These are phyloP conservation scores for Gossypium sturtianum DNA, from an alignment of 345 rosid species.

Conservation along the genomic window DNA sequence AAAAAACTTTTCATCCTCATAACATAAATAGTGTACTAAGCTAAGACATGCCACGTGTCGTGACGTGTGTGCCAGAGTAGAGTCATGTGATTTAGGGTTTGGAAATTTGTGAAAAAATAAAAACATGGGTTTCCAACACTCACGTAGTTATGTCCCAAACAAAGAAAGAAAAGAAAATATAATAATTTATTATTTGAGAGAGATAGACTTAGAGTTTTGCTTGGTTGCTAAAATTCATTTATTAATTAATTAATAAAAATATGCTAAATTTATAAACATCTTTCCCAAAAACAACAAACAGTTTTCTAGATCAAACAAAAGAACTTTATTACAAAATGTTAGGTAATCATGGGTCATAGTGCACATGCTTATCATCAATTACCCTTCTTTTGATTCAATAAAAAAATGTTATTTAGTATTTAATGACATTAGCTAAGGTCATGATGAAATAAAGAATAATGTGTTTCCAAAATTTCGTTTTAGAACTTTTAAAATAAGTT, in stretches of 20 bases:
- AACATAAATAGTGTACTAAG: constrained; percentile 18
- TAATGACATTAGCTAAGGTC: background rate
- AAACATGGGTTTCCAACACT: constrained; percentile 17
- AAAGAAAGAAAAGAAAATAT: constrained; percentile 3
- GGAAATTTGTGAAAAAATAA: background rate
- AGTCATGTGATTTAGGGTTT: constrained; percentile 40
- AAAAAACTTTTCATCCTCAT: background rate
- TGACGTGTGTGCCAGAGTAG: constrained; percentile 43
- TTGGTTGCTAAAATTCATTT: background rate
- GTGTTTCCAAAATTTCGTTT: too few species aligned
- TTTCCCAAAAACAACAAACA: background rate
- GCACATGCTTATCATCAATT: constrained; percentile 14
- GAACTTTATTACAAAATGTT: background rate
- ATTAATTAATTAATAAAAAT: background rate
- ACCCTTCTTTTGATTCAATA: background rate
- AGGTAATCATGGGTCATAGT: background rate
- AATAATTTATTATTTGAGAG: constrained; percentile 6
- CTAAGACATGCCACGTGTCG: constrained; percentile 50
- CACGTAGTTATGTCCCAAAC: constrained; percentile 41
- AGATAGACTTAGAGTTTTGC: constrained; percentile 6
- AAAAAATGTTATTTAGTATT: background rate
- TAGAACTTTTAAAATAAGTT: too few species aligned
- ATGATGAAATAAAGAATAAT: too few species aligned
- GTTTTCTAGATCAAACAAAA: background rate
- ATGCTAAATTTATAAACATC: background rate